Percentiles rank a stretch among this genome's conserved stretches.
Conservation (phyloP, 495 filamentous ascomycete genomes). For the Astrocystis sublimbata region DNA sequence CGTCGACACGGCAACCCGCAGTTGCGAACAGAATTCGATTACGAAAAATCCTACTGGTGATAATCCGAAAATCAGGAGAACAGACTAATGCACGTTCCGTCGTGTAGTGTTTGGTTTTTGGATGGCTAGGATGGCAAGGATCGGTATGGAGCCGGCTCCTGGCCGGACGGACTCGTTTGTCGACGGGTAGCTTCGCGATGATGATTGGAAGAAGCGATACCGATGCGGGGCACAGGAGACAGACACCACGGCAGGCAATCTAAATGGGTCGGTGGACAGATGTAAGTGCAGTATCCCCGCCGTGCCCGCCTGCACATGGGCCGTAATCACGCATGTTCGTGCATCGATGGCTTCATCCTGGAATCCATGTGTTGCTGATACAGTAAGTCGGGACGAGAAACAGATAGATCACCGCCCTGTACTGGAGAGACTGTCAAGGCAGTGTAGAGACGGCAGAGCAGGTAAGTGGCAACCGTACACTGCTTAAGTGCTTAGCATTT, state of each 20-base stretch:
- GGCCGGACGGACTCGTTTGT: background rate
- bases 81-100: background rate
- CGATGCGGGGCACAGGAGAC: background rate
- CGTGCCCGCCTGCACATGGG: too few species aligned
- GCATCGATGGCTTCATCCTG: slow-evolving; percentile 11
- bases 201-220: background rate
- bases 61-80: background rate
- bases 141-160: background rate
- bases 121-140: background rate
- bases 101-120: background rate
- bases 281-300: too few species aligned
- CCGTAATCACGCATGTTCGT: slow-evolving; percentile 15
- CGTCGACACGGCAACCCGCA: background rate
- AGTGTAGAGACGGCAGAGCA: too few species aligned
- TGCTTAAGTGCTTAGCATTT: background rate
- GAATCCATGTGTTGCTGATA: slow-evolving; percentile 4
- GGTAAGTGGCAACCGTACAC: too few species aligned
- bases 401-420: slow-evolving; percentile 11
- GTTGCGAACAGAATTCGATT: background rate
- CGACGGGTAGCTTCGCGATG: background rate
- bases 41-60: background rate
- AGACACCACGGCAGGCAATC: slow-evolving; percentile 2
- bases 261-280: background rate
- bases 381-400: slow-evolving; percentile 18
- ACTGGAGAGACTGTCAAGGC: too few species aligned